Base-by-base conservation (phyloP, 768 basidiomycete genomes). In the Kondoa subrosea region DNA sequence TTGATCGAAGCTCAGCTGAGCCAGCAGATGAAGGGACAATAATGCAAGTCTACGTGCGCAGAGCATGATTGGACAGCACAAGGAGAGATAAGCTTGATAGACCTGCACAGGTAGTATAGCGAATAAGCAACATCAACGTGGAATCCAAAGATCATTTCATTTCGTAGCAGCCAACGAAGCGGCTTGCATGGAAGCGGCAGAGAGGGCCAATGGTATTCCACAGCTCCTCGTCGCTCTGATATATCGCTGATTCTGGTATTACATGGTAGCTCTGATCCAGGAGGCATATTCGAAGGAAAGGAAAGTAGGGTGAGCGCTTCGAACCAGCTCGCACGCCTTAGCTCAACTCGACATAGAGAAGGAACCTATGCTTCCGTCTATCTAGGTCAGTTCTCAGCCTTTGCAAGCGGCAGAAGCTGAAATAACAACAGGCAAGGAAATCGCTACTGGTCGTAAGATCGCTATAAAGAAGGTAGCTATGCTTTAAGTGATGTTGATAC, bases 381-480 rank as follows among this genome's bases (percentile, higher is more conserved):
- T 65, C 68, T 64, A 25, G 74, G 74, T 34, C 57, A 57, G 70
- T 57, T 21, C 34, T 27, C 56, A 34, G 60, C 25, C 15, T 26
- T 14, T 34, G 56, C 57, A 14, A 1, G 2, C 34, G 14, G 25
- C 2, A 3, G 16, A n/a, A 62, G 26, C 70, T 59, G 25, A 60
- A 29, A 50, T 17, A 15, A 33, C 1, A 60, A 57, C 70, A 91
- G 89, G 88, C 29, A 81, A 85, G 70, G 87, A 90, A 73, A 81
- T 83, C 21, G 79, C 84, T 0, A 88, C 87, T 1, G 85, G 85
- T 32, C 80, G 85, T n/a, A 87, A 86, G 77, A 85, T 96, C 0
- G 95, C 95, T 67, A 93, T 99, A 73, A 99, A 99, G 80, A 97
- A 97, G 78, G 93, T 95, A n/a, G n/a, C n/a, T n/a, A n/a, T n/a